A percentile compares a stretch with the other conserved stretches of the same genome.
Conservation (phyloP, 441 rosid genomes). For the Erysimum pusillum region DNA sequence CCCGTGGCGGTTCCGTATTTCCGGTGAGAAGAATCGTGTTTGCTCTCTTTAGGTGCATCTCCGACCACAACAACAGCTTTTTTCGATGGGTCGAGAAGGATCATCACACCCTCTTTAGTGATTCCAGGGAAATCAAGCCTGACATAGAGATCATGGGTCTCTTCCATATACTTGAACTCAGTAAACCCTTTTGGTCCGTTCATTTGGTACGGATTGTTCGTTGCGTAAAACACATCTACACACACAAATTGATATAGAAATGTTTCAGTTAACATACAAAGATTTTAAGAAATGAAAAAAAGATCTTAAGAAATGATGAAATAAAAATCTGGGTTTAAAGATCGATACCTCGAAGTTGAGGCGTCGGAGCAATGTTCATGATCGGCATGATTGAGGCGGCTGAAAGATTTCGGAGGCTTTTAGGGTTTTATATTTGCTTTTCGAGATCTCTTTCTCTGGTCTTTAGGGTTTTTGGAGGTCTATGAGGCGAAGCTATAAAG, state of each 20-base stretch:
- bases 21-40: constrained; percentile 31
- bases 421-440: neutral
- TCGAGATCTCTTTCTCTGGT: constrained; percentile 9
- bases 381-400: constrained; percentile 27
- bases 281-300: neutral
- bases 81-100: constrained; percentile 4
- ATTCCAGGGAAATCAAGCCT: constrained; percentile 41
- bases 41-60: constrained; percentile 24
- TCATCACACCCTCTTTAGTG: constrained; percentile 8
- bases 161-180: constrained; percentile 36
- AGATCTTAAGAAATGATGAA: neutral
- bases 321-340: neutral
- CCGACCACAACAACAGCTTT: constrained; percentile 34
- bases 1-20: constrained; percentile 42
- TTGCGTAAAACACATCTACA: constrained; percentile 35
- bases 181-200: constrained; percentile 42
- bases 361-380: constrained; percentile 13
- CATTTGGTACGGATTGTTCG: constrained; percentile 32
- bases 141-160: constrained; percentile 30
- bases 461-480: neutral
- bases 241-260: neutral
- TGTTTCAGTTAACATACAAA: neutral
- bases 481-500: neutral
- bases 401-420: neutral
- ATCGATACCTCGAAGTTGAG: constrained; percentile 9